Percentiles rank a stretch among this genome's conserved stretches.
phyloP scores from a whole-genome alignment of 2,329 filamentous ascomycete genomes.

The Septoria petroselini region DNA sequence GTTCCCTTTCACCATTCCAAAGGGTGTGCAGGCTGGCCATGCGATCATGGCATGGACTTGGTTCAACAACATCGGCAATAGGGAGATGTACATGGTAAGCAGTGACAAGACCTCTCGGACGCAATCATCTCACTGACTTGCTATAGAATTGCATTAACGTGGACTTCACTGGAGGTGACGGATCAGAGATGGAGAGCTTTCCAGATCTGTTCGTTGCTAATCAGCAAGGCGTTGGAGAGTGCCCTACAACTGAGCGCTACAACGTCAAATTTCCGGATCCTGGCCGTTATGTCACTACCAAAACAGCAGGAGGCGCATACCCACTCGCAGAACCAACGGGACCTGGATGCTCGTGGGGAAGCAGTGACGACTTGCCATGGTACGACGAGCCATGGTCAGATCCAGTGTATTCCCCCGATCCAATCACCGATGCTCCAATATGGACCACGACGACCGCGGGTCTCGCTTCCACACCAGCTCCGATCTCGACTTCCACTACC shows the following conservation, averaged over 20 bases:
- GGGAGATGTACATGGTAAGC: slow-evolving; percentile 87
- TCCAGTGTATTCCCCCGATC: background rate
- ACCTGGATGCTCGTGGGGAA: slow-evolving; percentile 15
- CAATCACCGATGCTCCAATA: background rate
- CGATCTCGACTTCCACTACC: background rate
- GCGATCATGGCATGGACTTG: slow-evolving; percentile 89
- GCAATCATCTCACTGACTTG: too few species aligned
- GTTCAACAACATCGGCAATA: slow-evolving; percentile 89
- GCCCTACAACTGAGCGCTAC: slow-evolving; percentile 52
- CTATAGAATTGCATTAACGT: slow-evolving; percentile 8
- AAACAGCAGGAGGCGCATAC: slow-evolving; percentile 25
- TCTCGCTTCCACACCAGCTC: background rate
- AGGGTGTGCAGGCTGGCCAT: slow-evolving; percentile 68
- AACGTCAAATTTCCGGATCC: slow-evolving; percentile 68
- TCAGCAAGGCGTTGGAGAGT: slow-evolving; percentile 51
- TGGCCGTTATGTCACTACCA: slow-evolving; percentile 55
- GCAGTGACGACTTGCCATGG: background rate
- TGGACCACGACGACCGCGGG: slow-evolving; percentile 7
- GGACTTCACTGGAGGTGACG: slow-evolving; percentile 54
- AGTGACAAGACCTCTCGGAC: too few species aligned
- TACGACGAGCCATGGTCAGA: slow-evolving; percentile 1
- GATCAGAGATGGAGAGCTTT: slow-evolving; percentile 58
- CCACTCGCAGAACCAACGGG: slow-evolving; percentile 28
- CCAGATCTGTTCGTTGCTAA: slow-evolving; percentile 77
- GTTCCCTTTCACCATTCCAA: slow-evolving; percentile 70